Conservation (phyloP, 2,329 filamentous ascomycete species). For the Coniochaeta hoffmannii region DNA sequence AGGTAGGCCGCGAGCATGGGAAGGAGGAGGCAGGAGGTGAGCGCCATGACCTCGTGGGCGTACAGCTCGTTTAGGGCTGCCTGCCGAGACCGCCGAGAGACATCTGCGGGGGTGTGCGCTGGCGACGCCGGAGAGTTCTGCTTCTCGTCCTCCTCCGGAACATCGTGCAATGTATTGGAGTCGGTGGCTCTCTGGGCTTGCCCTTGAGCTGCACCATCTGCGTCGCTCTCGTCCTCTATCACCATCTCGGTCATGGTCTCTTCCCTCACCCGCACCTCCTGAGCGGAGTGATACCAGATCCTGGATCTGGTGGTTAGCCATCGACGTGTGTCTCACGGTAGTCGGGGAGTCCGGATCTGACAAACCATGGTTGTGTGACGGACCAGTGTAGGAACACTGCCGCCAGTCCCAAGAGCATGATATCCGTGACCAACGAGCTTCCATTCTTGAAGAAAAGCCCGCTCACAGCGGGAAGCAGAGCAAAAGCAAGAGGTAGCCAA, state of each 20-base stretch:
- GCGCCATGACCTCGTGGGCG: slow-evolving; percentile 65
- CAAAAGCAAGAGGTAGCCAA: slow-evolving; percentile 73
- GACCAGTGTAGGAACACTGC: slow-evolving; percentile 90
- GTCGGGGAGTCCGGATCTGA: neutral
- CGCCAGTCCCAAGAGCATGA: slow-evolving; percentile 71
- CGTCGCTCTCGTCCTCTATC: slow-evolving; percentile 31
- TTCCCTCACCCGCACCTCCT: slow-evolving; percentile 49
- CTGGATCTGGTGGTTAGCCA: slow-evolving; percentile 27
- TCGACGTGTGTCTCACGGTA: neutral
- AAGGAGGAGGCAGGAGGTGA: slow-evolving; percentile 71
- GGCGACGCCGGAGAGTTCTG: neutral
- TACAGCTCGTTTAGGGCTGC: slow-evolving; percentile 57
- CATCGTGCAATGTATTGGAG: slow-evolving; percentile 29
- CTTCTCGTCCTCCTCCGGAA: slow-evolving; percentile 34
- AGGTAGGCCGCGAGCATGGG: slow-evolving; percentile 76
- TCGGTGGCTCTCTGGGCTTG: slow-evolving; percentile 1
- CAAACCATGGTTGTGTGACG: slow-evolving; percentile 80
- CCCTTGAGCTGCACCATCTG: slow-evolving; percentile 11
- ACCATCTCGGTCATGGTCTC: slow-evolving; percentile 32
- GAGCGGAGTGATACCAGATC: slow-evolving; percentile 69
- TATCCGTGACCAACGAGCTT: slow-evolving; percentile 73
- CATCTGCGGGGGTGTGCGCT: slow-evolving; percentile 10
- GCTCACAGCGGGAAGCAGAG: slow-evolving; percentile 76
- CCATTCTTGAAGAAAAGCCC: slow-evolving; percentile 82
- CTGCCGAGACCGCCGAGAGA: slow-evolving; percentile 16